Base-by-base conservation (phyloP, 306 rosid genomes). In the Corylus americana region DNA sequence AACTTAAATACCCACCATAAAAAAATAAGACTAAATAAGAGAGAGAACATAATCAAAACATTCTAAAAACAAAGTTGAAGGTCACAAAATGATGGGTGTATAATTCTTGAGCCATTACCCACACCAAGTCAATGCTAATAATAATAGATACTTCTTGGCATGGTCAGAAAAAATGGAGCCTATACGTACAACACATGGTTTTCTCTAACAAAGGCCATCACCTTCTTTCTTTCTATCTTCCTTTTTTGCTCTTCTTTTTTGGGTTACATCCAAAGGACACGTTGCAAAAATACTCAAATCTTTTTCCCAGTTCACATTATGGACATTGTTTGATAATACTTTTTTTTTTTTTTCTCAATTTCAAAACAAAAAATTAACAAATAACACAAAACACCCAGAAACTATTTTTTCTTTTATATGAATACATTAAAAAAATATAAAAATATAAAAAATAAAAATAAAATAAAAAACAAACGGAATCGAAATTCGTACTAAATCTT, bases 271-370 rank as follows among this genome's bases (percentile, higher is more conserved):
- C 37, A 76, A 53, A 77, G 55, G 67, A 71, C 75, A 12, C 55
- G 73, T 74, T 69, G 74, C 63, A 72, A 79, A 84, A 55, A 25
- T 25, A 55, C 45, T 51, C 48, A 59, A 72, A 42, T 49, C 64
- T 20, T 81, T 49, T 79, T 51, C 66, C 69, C 59, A 44, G 75
- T 77, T 78, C 75, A 70, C 77, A 48, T 76, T 80, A 42, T 42
- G 8, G 7, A 42, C 45, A 42, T 42, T 42, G 45, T 42, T 42
- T 42, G 8, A 42, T 5, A 7, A 42, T 37, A 37, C 4, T 5
- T 42, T 42, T 29, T 5, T 42, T 42, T 42, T 6, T 42, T 42
- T 6, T 1, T 42, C 7, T 42, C 6, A 39, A 4, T 42, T 42
- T 42, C 8, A 42, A 42, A 42, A 42, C 6, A 42, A 42, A 42